Base-by-base conservation (phyloP, 371 early-diverging fungal species). In the Ordospora colligata region DNA sequence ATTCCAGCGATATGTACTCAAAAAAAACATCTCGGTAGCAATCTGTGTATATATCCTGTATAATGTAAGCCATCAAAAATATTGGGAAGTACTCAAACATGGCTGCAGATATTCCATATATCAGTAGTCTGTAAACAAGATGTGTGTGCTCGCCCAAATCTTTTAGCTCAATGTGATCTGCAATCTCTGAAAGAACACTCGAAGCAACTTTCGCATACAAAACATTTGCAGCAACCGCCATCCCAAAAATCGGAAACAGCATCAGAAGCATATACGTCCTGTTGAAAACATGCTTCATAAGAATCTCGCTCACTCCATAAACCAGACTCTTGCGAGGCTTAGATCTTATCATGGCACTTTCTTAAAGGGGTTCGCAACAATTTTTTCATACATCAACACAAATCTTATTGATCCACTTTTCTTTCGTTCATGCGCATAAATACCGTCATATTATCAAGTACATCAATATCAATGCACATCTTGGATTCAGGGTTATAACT, bases 31-130 rank as follows among this genome's bases (percentile, higher is more conserved):
- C 49, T 14, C 68, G 69, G 4, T 42, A 65, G 17, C 52, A 25
- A 27, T 54, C 50, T 66, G 79, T 75, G 44, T 40, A 78, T 12
- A 73, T 46, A 17, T 51, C 43, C 37, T 82, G 82, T 3, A 79
- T 21, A 21, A 49, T 17, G 4, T 19, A 69, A 19, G 67, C 50
- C 43, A 76, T 73, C n/a, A 76, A 27, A 45, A 52, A 70, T 23
- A 49, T 47, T 7, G 75, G 75, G 50, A 75, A 63, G 22, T 63
- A 73, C 37, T 73, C 64, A 32, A 73, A 47, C 11, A 44, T 19
- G 19, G 40, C n/a, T 6, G 73, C 40, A 1, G 44, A 25, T 2
- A 73, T 12, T 11, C 40, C 43, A 23, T 47, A 51, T 3, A 62
- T 14, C 10, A 73, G 42, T 10, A 73, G 44, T 12, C 10, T 19